phyloP scores from a whole-genome alignment of 2,329 filamentous ascomycete species.

The Colletotrichum scovillei region DNA sequence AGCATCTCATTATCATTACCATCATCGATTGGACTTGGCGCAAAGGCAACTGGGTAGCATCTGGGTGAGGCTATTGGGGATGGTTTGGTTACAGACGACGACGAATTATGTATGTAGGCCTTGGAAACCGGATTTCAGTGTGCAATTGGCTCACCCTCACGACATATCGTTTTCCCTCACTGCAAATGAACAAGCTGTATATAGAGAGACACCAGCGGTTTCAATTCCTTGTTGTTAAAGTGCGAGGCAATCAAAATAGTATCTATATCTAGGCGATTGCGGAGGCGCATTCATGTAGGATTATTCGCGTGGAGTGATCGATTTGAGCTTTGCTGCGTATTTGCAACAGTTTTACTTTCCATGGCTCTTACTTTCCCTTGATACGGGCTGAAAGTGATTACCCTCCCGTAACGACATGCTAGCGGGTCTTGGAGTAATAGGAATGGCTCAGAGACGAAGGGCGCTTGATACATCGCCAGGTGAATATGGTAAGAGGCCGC shows the following conservation, averaged over 20 bases:
- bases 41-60: constrained; percentile 25
- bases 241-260: constrained; percentile 6
- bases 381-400: neutral
- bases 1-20: constrained; percentile 27
- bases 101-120: constrained; percentile 11
- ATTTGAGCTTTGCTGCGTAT: neutral
- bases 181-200: constrained; percentile 7
- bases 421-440: no score
- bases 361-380: neutral
- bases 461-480: no score
- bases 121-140: neutral
- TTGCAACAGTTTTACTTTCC: neutral
- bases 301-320: neutral
- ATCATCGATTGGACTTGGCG: constrained; percentile 20
- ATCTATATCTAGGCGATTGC: neutral
- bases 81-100: constrained; percentile 21
- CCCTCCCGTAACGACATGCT: no score
- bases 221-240: constrained; percentile 9
- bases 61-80: constrained; percentile 15
- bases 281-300: neutral
- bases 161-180: neutral
- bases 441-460: no score
- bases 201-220: constrained; percentile 6
- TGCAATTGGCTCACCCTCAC: constrained; percentile 1
- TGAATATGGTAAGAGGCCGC: neutral